A percentile compares a stretch with the other conserved stretches of the same genome.
phyloP scores from a whole-genome alignment of 192 early-diverging fungal genomes.

The Entomortierella chlamydospora region DNA sequence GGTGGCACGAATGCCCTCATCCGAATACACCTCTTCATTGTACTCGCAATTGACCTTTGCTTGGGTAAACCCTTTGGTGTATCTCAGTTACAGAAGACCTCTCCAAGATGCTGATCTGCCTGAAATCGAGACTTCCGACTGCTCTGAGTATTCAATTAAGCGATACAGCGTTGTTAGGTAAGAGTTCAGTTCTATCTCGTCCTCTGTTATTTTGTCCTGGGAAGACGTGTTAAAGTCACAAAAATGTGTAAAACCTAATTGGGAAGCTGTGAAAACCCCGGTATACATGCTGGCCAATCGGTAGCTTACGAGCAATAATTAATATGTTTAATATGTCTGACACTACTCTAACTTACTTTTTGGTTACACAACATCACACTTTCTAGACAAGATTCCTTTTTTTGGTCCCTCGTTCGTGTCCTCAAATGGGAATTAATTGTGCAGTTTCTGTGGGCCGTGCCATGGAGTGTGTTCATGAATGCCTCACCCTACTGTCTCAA shows the following conservation, averaged over 20 bases:
- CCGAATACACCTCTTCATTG: conserved; percentile 46
- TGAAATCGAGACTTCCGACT: conserved; percentile 61
- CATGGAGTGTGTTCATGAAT: conserved; percentile 43
- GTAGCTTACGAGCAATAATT: no score
- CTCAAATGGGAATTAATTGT: conserved; percentile 44
- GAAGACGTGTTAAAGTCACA: no score
- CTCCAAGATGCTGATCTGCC: conserved; percentile 73
- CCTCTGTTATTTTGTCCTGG: no score
- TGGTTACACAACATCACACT: background rate
- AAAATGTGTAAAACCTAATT: no score
- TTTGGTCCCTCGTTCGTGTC: conserved; percentile 24
- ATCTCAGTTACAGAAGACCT: conserved; percentile 63
- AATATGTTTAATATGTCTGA: no score
- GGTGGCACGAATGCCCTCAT: conserved; percentile 15
- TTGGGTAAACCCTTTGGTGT: conserved; percentile 53
- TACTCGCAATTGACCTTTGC: conserved; percentile 53
- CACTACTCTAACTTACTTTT: background rate
- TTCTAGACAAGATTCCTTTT: conserved; percentile 28
- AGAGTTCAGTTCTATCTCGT: background rate
- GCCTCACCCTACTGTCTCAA: conserved; percentile 52
- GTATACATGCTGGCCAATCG: no score
- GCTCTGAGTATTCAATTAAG: conserved; percentile 25
- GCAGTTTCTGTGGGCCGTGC: conserved; percentile 45
- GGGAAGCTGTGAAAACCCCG: no score
- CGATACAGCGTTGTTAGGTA: conserved; percentile 38